Evolutionary conservation across 2,329 filamentous ascomycete species (phyloP), one percentile per base, ranked within the genome.

Genomic region (Botrytis sinoallii): DNA sequence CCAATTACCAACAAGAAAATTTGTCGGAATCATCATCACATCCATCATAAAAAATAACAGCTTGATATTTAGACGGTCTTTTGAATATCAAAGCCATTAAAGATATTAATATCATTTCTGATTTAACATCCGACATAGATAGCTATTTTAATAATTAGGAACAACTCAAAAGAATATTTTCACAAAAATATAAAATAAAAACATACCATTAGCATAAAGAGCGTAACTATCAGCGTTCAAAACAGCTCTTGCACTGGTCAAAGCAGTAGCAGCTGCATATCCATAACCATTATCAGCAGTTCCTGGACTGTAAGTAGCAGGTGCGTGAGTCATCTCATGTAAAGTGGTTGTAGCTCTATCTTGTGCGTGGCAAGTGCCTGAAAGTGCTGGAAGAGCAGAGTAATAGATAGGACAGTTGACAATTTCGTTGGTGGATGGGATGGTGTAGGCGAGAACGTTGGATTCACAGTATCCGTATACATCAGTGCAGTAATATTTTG

Each of bases 261-360:
- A 80, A 9, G 81, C 78, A 4, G 79, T 83, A 10, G 82, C 80
- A 69, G 85, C 85, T 8, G 84, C 80, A 77, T 91, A 92, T 42
- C 88, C 89, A 76, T 88, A 89, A 40, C 84, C 86, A 70, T 86
- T 83, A 78, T 92, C 90, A 2, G 85, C 80, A 2, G 90, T 91
- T 14, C 89, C 88, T 73, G 88, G 88, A 75, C 76, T 80, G 75
- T 83, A 85, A 20, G 86, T 84, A 82, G 82, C 85, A 79, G 86
- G 82, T n/a, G 86, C 84, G 79, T 92, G 91, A 14, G 90, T 91
- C 77, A 86, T 84, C 84, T 93, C 91, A 78, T 93, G 91, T 22
- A 93, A 81, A 46, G 86, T 86, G 22, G 90, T 92, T 18, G 87
- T 90, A 4, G 88, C 88, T 82, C 90, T 88, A 79, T 92, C 90